A percentile compares a stretch with the other conserved stretches of the same genome.
Conservation (phyloP, 345 rosid genomes). For the Gossypium ekmanianum region DNA sequence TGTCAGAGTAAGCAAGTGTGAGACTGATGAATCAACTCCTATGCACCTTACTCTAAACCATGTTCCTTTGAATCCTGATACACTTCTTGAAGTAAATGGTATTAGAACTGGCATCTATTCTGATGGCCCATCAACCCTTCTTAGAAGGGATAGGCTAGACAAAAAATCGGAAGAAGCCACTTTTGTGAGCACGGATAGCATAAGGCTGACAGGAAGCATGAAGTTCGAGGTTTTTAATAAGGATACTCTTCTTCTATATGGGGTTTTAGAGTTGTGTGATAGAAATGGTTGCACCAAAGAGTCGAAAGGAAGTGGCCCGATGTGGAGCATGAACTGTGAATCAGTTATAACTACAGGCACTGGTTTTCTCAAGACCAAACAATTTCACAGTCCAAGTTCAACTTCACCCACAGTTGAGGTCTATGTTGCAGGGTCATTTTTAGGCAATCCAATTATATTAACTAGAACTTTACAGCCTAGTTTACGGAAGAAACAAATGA, state of each 20-base stretch:
- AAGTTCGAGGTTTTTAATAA: slow-evolving; percentile 69
- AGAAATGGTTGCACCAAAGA: slow-evolving; percentile 45
- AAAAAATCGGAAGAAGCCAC: slow-evolving; percentile 75
- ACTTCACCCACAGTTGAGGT: slow-evolving; percentile 65
- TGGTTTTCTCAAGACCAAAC: slow-evolving; percentile 57
- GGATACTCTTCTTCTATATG: slow-evolving; percentile 59
- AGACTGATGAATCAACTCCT: slow-evolving; percentile 62
- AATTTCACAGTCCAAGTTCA: slow-evolving; percentile 37
- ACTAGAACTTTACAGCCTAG: slow-evolving; percentile 67
- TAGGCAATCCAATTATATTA: slow-evolving; percentile 70
- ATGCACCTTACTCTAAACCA: slow-evolving; percentile 60
- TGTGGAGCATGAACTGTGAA: slow-evolving; percentile 78
- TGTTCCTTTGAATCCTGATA: slow-evolving; percentile 62
- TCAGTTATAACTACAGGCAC: slow-evolving; percentile 39
- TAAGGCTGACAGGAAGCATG: slow-evolving; percentile 62
- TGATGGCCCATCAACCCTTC: slow-evolving; percentile 54
- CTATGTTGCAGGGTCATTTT: slow-evolving; percentile 77
- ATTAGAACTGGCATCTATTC: slow-evolving; percentile 49
- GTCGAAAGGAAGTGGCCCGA: slow-evolving; percentile 28
- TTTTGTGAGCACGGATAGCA: slow-evolving; percentile 73
- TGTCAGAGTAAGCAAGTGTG: slow-evolving; percentile 62
- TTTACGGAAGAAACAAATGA: slow-evolving; percentile 54
- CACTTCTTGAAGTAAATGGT: slow-evolving; percentile 76
- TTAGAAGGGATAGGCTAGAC: slow-evolving; percentile 78
- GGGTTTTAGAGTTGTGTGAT: slow-evolving; percentile 51